phyloP scores from a whole-genome alignment of 2,329 filamentous ascomycete genomes.

The Beauveria sp. region DNA sequence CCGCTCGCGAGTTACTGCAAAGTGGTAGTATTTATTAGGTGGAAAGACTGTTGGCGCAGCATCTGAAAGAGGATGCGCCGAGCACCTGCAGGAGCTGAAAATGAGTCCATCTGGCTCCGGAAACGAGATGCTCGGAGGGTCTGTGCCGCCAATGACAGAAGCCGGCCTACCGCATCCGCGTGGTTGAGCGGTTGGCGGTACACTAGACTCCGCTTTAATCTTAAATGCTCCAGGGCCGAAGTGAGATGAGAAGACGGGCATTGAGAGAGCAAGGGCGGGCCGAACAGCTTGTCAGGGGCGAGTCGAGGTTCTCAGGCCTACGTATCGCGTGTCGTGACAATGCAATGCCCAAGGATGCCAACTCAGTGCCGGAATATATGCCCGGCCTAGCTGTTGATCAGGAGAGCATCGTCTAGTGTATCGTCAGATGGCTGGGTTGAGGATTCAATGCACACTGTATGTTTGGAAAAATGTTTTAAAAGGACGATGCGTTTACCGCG shows the following conservation, averaged over 20 bases:
- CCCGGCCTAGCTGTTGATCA: too few species aligned
- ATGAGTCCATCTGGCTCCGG: not conserved
- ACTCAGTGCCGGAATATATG: too few species aligned
- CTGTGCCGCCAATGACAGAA: not conserved
- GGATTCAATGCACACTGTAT: too few species aligned
- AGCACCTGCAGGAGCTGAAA: not conserved
- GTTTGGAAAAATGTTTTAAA: too few species aligned
- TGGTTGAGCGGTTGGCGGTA: not conserved
- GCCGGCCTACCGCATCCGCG: not conserved
- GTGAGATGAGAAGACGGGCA: not conserved
- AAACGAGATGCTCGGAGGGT: not conserved
- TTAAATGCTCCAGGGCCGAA: not conserved
- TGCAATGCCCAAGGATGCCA: not conserved
- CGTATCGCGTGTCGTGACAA: not conserved
- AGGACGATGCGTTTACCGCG: too few species aligned
- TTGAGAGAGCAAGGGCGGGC: not conserved
- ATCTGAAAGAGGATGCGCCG: not conserved
- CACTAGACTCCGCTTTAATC: constrained; percentile 10
- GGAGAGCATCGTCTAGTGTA: too few species aligned
- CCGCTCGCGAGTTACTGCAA: too few species aligned
- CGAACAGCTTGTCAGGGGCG: not conserved
- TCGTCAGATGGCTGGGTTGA: too few species aligned
- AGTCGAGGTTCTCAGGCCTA: too few species aligned
- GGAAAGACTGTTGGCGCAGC: not conserved
- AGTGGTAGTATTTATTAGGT: too few species aligned